A percentile compares a stretch with the other conserved stretches of the same genome.
Evolutionary conservation across 768 basidiomycete species (phyloP).

Genomic region (Hemileccinum impolitum): DNA sequence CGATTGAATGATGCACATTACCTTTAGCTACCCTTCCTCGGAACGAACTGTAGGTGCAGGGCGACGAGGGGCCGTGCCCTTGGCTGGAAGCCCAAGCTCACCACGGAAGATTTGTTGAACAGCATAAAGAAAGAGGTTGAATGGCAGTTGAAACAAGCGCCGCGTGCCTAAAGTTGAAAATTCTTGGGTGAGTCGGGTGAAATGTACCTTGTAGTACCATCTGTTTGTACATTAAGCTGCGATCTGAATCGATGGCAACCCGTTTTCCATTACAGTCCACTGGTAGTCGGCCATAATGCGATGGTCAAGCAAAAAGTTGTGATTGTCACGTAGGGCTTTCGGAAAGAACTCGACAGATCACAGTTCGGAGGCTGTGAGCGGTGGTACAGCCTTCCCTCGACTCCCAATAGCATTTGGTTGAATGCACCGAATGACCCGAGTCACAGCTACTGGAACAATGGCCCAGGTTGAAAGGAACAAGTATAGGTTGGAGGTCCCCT

Average conservation of each 20-base stretch:
- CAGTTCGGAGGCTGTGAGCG: too few species aligned
- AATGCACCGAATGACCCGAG: too few species aligned
- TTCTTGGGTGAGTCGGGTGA: neutral
- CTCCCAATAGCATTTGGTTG: too few species aligned
- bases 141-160: slow-evolving; percentile 10
- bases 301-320: too few species aligned
- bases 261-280: too few species aligned
- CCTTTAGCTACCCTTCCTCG: slow-evolving; percentile 16
- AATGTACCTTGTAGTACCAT: neutral
- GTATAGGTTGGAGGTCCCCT: too few species aligned
- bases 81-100: slow-evolving; percentile 34
- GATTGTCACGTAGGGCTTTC: too few species aligned
- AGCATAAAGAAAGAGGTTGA: slow-evolving; percentile 21
- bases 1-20: neutral
- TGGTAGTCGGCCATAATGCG: too few species aligned
- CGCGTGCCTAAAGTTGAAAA: neutral
- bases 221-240: neutral
- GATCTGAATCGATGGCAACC: neutral
- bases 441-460: too few species aligned
- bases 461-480: too few species aligned
- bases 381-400: too few species aligned
- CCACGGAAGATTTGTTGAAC: slow-evolving; percentile 21
- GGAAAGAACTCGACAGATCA: too few species aligned
- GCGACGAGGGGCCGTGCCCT: slow-evolving; percentile 20
- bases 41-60: slow-evolving; percentile 20